phyloP scores from a whole-genome alignment of 306 rosid species.

The Urtica urens region DNA sequence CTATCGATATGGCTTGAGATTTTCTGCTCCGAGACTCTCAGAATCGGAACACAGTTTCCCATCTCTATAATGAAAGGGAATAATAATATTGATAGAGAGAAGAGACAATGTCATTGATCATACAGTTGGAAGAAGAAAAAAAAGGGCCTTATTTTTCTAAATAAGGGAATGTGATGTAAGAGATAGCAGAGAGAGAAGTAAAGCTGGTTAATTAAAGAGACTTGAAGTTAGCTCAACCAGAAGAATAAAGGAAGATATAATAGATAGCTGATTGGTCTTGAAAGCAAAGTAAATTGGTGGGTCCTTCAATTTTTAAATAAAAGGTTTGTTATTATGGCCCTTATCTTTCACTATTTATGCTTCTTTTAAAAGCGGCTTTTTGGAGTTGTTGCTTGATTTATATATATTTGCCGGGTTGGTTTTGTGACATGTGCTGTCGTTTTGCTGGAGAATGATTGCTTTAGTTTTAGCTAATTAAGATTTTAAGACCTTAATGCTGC shows the following conservation, averaged over 20 bases:
- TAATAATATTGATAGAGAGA: no score
- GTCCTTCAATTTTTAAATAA: constrained; percentile 7
- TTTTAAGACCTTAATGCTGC: no score
- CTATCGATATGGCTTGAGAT: constrained; percentile 12
- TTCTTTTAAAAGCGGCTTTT: background rate
- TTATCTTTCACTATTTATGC: no score
- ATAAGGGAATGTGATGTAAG: background rate
- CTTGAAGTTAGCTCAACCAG: constrained; percentile 15
- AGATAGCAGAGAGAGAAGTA: background rate
- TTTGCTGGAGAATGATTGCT: background rate
- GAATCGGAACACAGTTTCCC: constrained; percentile 30
- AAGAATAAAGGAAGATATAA: constrained; percentile 12
- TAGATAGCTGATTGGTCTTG: constrained; percentile 28
- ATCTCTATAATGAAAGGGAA: no score
- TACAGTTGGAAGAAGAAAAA: no score
- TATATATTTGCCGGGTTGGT: constrained; percentile 9
- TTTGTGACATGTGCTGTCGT: constrained; percentile 4
- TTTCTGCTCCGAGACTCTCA: constrained; percentile 3
- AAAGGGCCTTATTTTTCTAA: no score
- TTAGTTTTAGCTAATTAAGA: background rate
- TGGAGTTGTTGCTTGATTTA: constrained; percentile 7
- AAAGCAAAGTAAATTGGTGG: constrained; percentile 41
- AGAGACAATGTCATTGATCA: no score
- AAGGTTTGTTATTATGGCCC: background rate
- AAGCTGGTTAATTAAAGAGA: constrained; percentile 7